Evolutionary conservation across 2,329 filamentous ascomycete species (phyloP).

Genomic region (Allantophomopsis lycopodina): DNA sequence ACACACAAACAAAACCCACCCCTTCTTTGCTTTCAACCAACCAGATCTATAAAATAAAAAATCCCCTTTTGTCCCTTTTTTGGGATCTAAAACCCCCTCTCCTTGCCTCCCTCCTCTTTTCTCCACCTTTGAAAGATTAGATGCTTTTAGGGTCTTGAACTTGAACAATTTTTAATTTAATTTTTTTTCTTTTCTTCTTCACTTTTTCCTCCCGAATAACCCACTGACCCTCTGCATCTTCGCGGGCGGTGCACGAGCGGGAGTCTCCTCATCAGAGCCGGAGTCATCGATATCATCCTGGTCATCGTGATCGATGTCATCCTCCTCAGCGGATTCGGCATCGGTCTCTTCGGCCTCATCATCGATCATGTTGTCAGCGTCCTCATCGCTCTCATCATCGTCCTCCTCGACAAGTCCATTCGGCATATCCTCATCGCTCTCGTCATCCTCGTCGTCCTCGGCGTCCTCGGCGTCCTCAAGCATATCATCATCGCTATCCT

Average conservation of each 20-base stretch:
- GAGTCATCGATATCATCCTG: conserved; percentile 25
- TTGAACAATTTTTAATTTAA: no score
- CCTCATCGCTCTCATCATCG: conserved; percentile 29
- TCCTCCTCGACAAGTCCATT: conserved; percentile 32
- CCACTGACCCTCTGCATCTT: conserved; percentile 13
- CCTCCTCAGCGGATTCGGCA: conserved; percentile 22
- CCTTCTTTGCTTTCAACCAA: no score
- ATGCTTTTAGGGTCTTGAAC: no score
- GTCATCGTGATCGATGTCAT: conserved; percentile 29
- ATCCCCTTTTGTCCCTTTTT: no score
- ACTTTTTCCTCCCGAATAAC: conserved; percentile 12
- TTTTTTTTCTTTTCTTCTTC: conserved; percentile 4
- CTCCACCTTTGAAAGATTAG: no score
- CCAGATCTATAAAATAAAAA: no score
- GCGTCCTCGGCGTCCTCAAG: conserved; percentile 29
- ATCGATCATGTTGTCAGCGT: conserved; percentile 29
- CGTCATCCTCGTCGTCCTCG: conserved; percentile 21
- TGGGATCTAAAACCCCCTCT: no score
- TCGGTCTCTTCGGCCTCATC: conserved; percentile 33
- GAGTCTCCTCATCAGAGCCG: conserved; percentile 27
- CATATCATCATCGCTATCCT: conserved; percentile 36
- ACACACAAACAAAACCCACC: no score
- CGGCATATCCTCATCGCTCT: conserved; percentile 20
- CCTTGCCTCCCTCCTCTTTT: no score
- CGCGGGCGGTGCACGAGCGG: conserved; percentile 8